Percentiles rank a stretch among this genome's conserved stretches.
phyloP scores from a whole-genome alignment of 345 rosid species.

The Psidium guajava region DNA sequence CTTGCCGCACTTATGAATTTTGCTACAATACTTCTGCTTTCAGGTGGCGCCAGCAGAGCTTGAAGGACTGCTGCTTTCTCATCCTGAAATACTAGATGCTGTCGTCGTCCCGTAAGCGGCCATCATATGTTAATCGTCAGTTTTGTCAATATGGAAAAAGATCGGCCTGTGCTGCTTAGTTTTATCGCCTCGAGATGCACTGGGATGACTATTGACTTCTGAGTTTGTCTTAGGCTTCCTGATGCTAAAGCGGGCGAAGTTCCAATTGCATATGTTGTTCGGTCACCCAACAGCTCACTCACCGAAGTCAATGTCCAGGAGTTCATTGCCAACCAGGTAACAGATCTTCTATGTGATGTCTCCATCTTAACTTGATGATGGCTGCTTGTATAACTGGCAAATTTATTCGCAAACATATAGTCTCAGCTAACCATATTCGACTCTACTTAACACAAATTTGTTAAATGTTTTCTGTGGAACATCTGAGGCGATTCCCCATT shows the following conservation, averaged over 20 bases:
- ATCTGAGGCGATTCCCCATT: neutral
- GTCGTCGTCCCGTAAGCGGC: constrained; percentile 25
- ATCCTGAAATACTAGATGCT: constrained; percentile 30
- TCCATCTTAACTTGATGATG: neutral
- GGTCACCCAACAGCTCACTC: constrained; percentile 17
- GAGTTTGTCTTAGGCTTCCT: constrained; percentile 17
- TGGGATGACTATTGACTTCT: neutral
- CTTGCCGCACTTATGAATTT: neutral
- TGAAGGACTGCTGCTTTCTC: constrained; percentile 32
- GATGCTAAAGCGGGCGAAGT: constrained; percentile 47
- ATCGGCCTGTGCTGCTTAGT: neutral
- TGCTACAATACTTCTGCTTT: neutral
- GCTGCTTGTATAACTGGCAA: neutral
- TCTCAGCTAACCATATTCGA: neutral
- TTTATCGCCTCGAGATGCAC: neutral
- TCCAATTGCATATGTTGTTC: constrained; percentile 38
- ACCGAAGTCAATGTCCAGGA: constrained; percentile 18
- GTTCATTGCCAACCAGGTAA: constrained; percentile 28
- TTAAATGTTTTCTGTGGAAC: neutral
- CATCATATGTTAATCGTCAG: neutral
- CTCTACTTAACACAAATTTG: neutral
- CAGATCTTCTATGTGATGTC: neutral
- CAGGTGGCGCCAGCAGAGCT: constrained; percentile 47
- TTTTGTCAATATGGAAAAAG: neutral
- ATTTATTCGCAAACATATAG: neutral